Evolutionary conservation across 169 alveolate species (phyloP), one percentile per base, ranked within the genome.

Genomic region (Eimeria zaria): DNA sequence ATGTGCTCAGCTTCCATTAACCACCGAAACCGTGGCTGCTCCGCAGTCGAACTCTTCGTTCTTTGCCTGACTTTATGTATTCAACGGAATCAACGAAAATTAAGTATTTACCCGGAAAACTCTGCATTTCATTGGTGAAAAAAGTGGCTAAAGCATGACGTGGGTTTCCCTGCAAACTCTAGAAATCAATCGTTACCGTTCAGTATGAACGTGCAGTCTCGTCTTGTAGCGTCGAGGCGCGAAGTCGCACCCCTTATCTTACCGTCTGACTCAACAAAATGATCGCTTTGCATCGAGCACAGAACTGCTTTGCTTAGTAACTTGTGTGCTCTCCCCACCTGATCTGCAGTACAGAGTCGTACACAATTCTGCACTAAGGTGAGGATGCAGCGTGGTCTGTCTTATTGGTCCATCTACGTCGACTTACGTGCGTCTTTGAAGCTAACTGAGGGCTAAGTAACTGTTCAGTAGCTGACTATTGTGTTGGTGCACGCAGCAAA

Each of bases 11-110:
- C 78, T 67, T 67, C 74, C 78, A 67, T 67, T n/a, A n/a, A 67
- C 44, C 78, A 67, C 27, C 78, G 78, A 30, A 67, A 46, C 46
- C 4, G 78, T 67, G 78, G 78, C 78, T 67, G 78, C 78, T 67
- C 41, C 7, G 46, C 71, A 36, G 9, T 6, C 9, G 4, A 67
- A 14, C 48, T 33, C 48, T 30, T 30, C 78, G n/a, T 67, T 33
- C 20, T 67, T 8, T 67, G 48, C 46, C 30, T 46, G 44, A 30
- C 78, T 0, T 1, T 22, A 46, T 0, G 22, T 12, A 8, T 67
- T 67, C 6, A n/a, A 33, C 46, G 8, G 78, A 67, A 67, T 67
- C 46, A 16, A 67, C 14, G 0, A 11, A 6, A 30, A 67, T 30
- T 67, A 67, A 8, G 11, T 22, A n/a, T 67, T 67, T 33, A 48